phyloP scores from a whole-genome alignment of 2,329 filamentous ascomycete species.

The Verticillium nonalfalfae region DNA sequence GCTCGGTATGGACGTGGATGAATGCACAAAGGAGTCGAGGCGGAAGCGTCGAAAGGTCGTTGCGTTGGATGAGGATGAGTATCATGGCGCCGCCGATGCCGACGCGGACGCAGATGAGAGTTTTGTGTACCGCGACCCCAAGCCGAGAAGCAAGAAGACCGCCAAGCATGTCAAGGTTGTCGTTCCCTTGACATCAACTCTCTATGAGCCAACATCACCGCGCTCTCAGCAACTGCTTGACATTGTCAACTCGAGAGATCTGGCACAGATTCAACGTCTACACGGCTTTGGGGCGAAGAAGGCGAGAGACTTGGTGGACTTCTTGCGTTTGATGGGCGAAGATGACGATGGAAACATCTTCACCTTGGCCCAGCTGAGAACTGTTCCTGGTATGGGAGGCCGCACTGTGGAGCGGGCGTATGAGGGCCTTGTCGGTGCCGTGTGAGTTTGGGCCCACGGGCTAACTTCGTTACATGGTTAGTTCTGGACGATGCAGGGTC shows the following conservation, averaged over 20 bases:
- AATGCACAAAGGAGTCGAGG: slow-evolving; percentile 12
- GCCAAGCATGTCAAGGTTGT: slow-evolving; percentile 6
- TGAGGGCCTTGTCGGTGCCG: slow-evolving; percentile 32
- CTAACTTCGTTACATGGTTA: background rate
- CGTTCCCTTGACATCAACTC: slow-evolving; percentile 23
- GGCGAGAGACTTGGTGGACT: slow-evolving; percentile 54
- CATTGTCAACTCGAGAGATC: slow-evolving; percentile 68
- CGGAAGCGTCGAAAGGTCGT: slow-evolving; percentile 12
- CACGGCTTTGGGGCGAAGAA: slow-evolving; percentile 69
- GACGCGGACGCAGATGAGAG: slow-evolving; percentile 35
- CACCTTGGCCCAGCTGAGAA: slow-evolving; percentile 43
- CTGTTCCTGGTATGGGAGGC: slow-evolving; percentile 51
- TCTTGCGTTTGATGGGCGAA: slow-evolving; percentile 38
- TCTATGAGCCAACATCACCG: slow-evolving; percentile 39
- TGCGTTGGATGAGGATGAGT: slow-evolving; percentile 32
- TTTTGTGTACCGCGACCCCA: slow-evolving; percentile 15
- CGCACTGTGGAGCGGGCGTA: slow-evolving; percentile 51
- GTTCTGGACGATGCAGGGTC: background rate
- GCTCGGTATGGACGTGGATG: slow-evolving; percentile 25
- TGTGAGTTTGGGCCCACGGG: background rate
- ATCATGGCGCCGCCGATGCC: slow-evolving; percentile 28
- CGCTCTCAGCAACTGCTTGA: slow-evolving; percentile 57
- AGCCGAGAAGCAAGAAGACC: slow-evolving; percentile 11
- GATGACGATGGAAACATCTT: slow-evolving; percentile 35
- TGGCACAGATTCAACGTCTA: slow-evolving; percentile 57